phyloP scores from a whole-genome alignment of 768 basidiomycete species.

The Tremella yokohamensis region DNA sequence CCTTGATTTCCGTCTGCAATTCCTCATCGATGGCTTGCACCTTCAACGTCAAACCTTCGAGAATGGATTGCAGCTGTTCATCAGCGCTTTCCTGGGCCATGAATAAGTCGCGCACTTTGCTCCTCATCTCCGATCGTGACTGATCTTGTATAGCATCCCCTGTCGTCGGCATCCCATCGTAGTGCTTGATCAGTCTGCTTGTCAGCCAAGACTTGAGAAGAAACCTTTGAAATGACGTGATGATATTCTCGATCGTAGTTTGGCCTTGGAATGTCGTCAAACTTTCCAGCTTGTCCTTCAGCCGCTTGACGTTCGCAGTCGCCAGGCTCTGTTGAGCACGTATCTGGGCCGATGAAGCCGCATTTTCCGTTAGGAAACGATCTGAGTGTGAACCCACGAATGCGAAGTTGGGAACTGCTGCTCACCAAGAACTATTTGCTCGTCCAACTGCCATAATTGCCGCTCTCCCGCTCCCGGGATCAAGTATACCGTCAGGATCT shows the following conservation, averaged over 20 bases:
- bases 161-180: constrained; percentile 11
- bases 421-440: constrained; percentile 37
- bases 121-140: constrained; percentile 26
- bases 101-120: constrained; percentile 23
- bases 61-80: constrained; percentile 29
- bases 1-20: constrained; percentile 18
- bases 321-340: constrained; percentile 32
- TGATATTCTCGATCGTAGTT: constrained; percentile 27
- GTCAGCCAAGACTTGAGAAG: not conserved
- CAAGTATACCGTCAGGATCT: constrained; percentile 32
- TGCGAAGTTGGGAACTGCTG: not conserved
- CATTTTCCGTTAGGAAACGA: constrained; percentile 34
- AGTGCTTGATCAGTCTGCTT: constrained; percentile 32
- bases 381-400: constrained; percentile 22
- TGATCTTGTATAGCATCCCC: constrained; percentile 16
- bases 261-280: constrained; percentile 31
- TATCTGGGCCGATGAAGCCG: constrained; percentile 27
- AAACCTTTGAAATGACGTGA: constrained; percentile 6
- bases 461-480: constrained; percentile 21
- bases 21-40: constrained; percentile 18
- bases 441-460: constrained; percentile 34
- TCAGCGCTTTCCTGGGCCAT: not conserved
- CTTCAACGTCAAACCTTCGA: constrained; percentile 18
- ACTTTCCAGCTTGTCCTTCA: constrained; percentile 29
- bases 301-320: constrained; percentile 24